A percentile compares a stretch with the other conserved stretches of the same genome.
These are phyloP conservation scores for Sporisorium scitamineum DNA, from an alignment of 1,284 basidiomycete genomes.

Conservation along the genomic window DNA sequence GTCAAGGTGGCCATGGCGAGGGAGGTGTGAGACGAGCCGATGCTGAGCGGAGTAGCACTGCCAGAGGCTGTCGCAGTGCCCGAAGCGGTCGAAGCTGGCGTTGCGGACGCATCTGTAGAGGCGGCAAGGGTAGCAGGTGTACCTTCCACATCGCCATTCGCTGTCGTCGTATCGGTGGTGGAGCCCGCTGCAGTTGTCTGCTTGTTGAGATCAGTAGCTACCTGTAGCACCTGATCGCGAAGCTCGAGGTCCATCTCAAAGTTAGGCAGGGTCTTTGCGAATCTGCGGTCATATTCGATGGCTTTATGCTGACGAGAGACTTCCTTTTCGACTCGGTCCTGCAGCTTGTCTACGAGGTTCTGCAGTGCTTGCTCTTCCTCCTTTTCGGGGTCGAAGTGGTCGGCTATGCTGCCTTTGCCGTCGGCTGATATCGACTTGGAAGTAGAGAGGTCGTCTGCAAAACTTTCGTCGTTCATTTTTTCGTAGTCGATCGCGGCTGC, in stretches of 20 bases:
- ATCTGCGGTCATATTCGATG: conserved; percentile 85
- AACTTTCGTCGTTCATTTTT: conserved; percentile 39
- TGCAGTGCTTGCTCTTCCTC: conserved; percentile 66
- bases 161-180: background rate
- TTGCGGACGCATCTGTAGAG: conserved; percentile 15
- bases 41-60: conserved; percentile 38
- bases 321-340: conserved; percentile 91
- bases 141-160: background rate
- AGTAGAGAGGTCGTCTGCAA: conserved; percentile 34
- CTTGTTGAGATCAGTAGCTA: conserved; percentile 70
- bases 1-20: conserved; percentile 46
- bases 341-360: conserved; percentile 76
- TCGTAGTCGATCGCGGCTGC: conserved; percentile 56
- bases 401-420: conserved; percentile 8
- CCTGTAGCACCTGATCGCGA: conserved; percentile 76
- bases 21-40: conserved; percentile 35
- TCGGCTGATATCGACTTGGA: conserved; percentile 15
- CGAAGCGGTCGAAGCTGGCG: conserved; percentile 25
- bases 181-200: conserved; percentile 69
- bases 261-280: conserved; percentile 77
- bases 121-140: conserved; percentile 5
- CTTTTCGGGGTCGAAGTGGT: conserved; percentile 53
- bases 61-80: conserved; percentile 30
- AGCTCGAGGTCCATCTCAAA: conserved; percentile 77
- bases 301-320: conserved; percentile 78